Conservation (phyloP, 1,284 basidiomycete species). For the Marasmius sp. region DNA sequence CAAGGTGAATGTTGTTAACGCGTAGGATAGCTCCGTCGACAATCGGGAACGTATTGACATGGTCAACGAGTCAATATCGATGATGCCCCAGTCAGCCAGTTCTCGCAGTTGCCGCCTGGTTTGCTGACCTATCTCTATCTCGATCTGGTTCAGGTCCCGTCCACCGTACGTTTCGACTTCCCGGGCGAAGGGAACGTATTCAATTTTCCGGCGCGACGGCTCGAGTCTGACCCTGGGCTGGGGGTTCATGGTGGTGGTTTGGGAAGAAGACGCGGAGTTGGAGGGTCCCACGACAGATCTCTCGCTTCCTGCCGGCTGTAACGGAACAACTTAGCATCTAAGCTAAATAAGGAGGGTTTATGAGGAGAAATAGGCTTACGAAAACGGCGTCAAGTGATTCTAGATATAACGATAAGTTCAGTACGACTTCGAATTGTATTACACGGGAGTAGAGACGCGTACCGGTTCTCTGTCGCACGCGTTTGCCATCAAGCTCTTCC, state of each 20-base stretch:
- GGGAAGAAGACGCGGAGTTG: conserved; percentile 15
- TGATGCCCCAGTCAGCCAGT: conserved; percentile 78
- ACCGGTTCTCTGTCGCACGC: conserved; percentile 71
- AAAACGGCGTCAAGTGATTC: conserved; percentile 13
- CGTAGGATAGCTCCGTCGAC: conserved; percentile 84
- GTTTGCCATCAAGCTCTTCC: conserved; percentile 66
- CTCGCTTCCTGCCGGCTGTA: conserved; percentile 24
- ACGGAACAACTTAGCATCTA: conserved; percentile 16
- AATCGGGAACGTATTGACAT: conserved; percentile 90
- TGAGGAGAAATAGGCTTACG: conserved; percentile 8
- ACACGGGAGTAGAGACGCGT: conserved; percentile 21
- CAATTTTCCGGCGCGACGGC: conserved; percentile 77
- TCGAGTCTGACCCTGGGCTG: conserved; percentile 40
- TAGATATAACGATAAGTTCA: conserved; percentile 7
- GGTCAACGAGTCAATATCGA: conserved; percentile 88
- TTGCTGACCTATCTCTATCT: conserved; percentile 57
- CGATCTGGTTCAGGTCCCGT: conserved; percentile 75
- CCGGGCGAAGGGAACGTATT: conserved; percentile 84
- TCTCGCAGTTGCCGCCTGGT: conserved; percentile 61
- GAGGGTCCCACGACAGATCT: conserved; percentile 13
- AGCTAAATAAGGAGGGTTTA: not conserved
- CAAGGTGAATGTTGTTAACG: conserved; percentile 86
- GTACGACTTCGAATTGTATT: not conserved
- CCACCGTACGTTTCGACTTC: conserved; percentile 83
- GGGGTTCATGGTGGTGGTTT: conserved; percentile 22